These are phyloP conservation scores for Patellifolia procumbens DNA, from an alignment of 179 eudicot genomes.

Conservation along the genomic window DNA sequence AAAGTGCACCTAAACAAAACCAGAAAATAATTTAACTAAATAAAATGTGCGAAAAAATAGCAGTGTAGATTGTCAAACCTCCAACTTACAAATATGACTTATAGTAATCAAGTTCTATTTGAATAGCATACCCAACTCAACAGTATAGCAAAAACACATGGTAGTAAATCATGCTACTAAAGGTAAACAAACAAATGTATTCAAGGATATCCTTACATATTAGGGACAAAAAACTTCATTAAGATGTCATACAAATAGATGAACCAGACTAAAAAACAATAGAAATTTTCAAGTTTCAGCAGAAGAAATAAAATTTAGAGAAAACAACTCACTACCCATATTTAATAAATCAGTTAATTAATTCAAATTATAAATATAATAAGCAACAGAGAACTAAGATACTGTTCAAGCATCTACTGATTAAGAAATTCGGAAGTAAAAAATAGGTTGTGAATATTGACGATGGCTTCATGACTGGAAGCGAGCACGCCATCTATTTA, in stretches of 20 bases:
- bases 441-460: background rate
- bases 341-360: background rate
- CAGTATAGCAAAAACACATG: too few species aligned
- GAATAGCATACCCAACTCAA: too few species aligned
- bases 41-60: too few species aligned
- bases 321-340: too few species aligned
- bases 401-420: background rate
- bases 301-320: too few species aligned
- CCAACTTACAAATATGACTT: too few species aligned
- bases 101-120: too few species aligned
- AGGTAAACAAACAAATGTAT: background rate
- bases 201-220: background rate
- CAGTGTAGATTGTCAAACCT: too few species aligned
- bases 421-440: background rate
- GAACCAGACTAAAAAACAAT: background rate
- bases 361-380: background rate
- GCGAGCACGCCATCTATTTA: background rate
- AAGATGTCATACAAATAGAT: background rate
- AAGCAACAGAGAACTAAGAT: background rate
- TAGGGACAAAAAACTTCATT: background rate
- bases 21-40: background rate
- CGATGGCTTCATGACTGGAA: background rate
- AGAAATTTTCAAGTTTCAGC: background rate
- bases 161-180: too few species aligned
- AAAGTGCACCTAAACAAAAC: background rate